Conservation (phyloP, 2,329 filamentous ascomycete genomes). For the Diaporthe destruens region DNA sequence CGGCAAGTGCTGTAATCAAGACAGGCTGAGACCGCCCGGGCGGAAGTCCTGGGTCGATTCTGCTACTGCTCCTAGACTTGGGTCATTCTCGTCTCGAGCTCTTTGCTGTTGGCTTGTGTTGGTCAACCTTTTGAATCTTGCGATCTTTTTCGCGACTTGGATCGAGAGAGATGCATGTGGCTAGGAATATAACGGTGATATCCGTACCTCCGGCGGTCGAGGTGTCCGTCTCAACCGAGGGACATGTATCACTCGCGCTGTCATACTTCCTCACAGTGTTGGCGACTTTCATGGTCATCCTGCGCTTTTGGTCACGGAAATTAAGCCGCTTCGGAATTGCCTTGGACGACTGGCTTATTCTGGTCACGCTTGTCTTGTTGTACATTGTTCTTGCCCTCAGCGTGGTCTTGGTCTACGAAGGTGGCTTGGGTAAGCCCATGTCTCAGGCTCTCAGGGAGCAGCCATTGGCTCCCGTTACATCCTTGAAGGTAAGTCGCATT, state of each 20-base stretch:
- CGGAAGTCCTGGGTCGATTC: neutral
- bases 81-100: neutral
- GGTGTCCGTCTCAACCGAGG: constrained; percentile 9
- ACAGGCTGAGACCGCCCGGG: neutral
- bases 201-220: constrained; percentile 6
- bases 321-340: constrained; percentile 16
- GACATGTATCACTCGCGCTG: constrained; percentile 13
- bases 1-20: constrained; percentile 6
- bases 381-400: constrained; percentile 28
- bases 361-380: constrained; percentile 17
- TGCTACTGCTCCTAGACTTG: constrained; percentile 1
- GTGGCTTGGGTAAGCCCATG: constrained; percentile 11
- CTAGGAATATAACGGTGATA: constrained; percentile 25
- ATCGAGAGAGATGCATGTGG: constrained; percentile 1
- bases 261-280: constrained; percentile 22
- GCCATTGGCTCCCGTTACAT: constrained; percentile 7
- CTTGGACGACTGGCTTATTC: constrained; percentile 22
- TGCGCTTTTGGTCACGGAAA: constrained; percentile 26
- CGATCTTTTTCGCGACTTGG: neutral
- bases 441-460: constrained; percentile 19
- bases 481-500: constrained; percentile 8
- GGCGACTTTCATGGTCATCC: neutral
- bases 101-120: neutral
- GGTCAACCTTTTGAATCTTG: constrained; percentile 2
- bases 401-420: constrained; percentile 20